Conservation (phyloP, 306 rosid genomes). For the Echinosophora koreensis region DNA sequence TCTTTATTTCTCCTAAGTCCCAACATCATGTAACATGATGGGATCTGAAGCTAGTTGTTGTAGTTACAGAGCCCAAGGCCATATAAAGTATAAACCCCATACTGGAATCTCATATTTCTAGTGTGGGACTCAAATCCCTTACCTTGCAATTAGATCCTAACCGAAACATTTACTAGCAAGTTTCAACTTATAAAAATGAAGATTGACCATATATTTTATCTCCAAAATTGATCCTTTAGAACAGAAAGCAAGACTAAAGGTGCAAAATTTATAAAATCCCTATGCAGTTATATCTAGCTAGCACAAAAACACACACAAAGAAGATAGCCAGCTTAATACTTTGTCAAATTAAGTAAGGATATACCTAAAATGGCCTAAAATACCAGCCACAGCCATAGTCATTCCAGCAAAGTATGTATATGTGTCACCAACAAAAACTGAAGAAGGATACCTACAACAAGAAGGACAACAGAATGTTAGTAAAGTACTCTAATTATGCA, state of each 20-base stretch:
- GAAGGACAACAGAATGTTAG: slow-evolving; percentile 43
- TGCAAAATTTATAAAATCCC: slow-evolving; percentile 2
- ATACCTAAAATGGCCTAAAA: slow-evolving; percentile 95
- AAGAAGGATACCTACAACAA: slow-evolving; percentile 86
- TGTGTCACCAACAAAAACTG: slow-evolving; percentile 97
- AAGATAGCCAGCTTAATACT: slow-evolving; percentile 19
- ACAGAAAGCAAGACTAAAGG: slow-evolving; percentile 16
- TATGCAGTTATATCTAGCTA: not conserved
- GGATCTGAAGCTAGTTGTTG: too few species aligned
- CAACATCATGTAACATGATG: too few species aligned
- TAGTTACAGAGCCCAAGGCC: not conserved
- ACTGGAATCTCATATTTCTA: not conserved
- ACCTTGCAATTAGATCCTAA: not conserved
- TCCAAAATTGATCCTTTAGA: slow-evolving; percentile 26
- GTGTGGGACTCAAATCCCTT: not conserved
- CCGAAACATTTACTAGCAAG: not conserved
- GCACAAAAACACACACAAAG: slow-evolving; percentile 16
- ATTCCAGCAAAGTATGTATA: slow-evolving; percentile 98
- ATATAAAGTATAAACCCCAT: not conserved
- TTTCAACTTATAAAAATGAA: slow-evolving; percentile 33
- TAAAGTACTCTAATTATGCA: slow-evolving; percentile 32
- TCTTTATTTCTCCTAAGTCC: too few species aligned
- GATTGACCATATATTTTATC: slow-evolving; percentile 24
- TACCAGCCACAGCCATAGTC: slow-evolving; percentile 97
- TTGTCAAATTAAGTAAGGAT: slow-evolving; percentile 30